Evolutionary conservation across 78 protist genomes (phyloP), one percentile per base, ranked within the genome.

Genomic region (Chrysochromulina parva): DNA sequence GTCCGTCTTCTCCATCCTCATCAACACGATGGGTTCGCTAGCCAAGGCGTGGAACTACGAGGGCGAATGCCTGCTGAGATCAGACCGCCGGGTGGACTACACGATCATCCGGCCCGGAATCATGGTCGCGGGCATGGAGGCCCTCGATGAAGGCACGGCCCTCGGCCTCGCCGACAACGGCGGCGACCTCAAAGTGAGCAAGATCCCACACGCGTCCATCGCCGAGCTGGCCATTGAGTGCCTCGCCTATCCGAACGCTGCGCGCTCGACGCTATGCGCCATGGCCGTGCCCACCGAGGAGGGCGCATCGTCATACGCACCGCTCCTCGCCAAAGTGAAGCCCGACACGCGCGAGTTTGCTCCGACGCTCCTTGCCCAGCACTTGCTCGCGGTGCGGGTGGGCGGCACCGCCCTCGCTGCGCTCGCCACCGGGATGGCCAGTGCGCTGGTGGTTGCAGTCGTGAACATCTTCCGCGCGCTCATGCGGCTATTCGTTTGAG

Each of bases 21-120:
- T 69, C 78, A 69, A 69, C 50, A 50, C n/a, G 13, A 28, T 69
- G n/a, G 78, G 78, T 3, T 11, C 48, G 50, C 4, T 69, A 50
- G 78, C 78, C 9, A 69, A 69, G 50, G 78, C 78, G 38, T 69
- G 50, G 52, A 69, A 69, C 78, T 69, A 69, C 78, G 78, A 69
- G 50, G 78, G 78, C 78, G 78, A 24, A 16, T 17, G 50, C 54
- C 52, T 69, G 78, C 28, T 24, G 38, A 28, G 78, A 7, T 10
- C 71, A 16, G 10, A 17, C 52, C 11, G n/a, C 28, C 10, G 16
- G 13, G 78, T 69, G 38, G 78, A 69, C 52, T 69, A 69, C 78
- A 69, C 78, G 48, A 69, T 69, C 50, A 17, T 69, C n/a, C 78
- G 78, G 38, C 78, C 78, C 24, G 78, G 78, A 2, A 50, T 69